Evolutionary conservation across 768 basidiomycete genomes (phyloP).

Genomic region (Kondoa malvinella): DNA sequence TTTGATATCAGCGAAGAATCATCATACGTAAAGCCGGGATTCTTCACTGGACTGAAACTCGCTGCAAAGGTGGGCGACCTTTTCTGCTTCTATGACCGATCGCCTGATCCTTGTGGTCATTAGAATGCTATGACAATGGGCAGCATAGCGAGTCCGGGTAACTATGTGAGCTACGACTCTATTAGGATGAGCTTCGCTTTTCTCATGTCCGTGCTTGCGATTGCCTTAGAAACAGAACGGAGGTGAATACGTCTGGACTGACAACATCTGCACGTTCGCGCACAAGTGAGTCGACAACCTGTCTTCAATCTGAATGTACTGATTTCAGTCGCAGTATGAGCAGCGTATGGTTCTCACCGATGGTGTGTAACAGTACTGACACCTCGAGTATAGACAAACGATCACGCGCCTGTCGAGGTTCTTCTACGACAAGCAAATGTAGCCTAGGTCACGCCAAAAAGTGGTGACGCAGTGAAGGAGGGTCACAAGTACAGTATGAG

Average conservation of each 20-base stretch:
- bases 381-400: not conserved
- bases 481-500: not conserved
- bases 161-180: not conserved
- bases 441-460: not conserved
- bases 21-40: not conserved
- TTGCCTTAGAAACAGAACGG: constrained; percentile 1
- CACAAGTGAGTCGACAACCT: not conserved
- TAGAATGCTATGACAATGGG: too few species aligned
- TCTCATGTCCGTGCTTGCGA: too few species aligned
- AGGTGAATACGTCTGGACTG: not conserved
- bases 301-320: not conserved
- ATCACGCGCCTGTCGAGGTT: not conserved
- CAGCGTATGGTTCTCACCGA: not conserved
- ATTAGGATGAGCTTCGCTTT: not conserved
- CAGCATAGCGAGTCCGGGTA: not conserved
- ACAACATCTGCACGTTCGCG: not conserved
- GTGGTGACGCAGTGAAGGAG: not conserved
- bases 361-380: too few species aligned
- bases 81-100: not conserved
- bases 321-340: not conserved
- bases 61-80: not conserved
- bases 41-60: not conserved
- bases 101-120: too few species aligned
- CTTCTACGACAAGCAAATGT: not conserved
- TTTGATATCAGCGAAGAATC: not conserved